Evolutionary conservation across 345 rosid species (phyloP).

Genomic region (Microthlaspi erraticum): DNA sequence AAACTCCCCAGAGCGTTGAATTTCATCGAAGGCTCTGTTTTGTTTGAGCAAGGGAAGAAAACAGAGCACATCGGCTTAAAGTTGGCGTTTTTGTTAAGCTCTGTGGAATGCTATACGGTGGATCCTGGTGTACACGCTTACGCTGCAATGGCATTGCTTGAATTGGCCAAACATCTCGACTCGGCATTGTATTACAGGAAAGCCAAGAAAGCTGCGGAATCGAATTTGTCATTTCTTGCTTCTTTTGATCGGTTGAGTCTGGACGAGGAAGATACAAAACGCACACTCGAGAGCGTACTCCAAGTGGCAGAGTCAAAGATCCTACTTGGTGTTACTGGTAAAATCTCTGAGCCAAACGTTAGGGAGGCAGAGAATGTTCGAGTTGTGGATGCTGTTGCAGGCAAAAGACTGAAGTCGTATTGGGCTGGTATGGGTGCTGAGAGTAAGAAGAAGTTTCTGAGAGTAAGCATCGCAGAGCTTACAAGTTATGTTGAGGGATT

Average conservation of each 20-base stretch:
- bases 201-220: background rate
- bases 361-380: background rate
- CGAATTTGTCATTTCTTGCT: background rate
- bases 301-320: no score
- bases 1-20: background rate
- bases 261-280: background rate
- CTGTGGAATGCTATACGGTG: background rate
- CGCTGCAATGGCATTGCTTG: no score
- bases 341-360: background rate
- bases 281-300: no score
- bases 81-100: background rate
- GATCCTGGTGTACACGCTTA: no score
- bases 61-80: background rate
- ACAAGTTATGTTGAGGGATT: background rate
- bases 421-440: constrained; percentile 26
- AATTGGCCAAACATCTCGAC: no score
- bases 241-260: background rate
- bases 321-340: no score
- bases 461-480: constrained; percentile 27
- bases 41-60: background rate
- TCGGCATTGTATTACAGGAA: no score
- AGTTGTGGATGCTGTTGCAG: background rate
- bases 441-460: constrained; percentile 21
- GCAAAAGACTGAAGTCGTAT: background rate
- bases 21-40: background rate